A percentile compares a stretch with the other conserved stretches of the same genome.
Evolutionary conservation across 208 protist genomes (phyloP).

Genomic region (Entamoeba dispar): DNA sequence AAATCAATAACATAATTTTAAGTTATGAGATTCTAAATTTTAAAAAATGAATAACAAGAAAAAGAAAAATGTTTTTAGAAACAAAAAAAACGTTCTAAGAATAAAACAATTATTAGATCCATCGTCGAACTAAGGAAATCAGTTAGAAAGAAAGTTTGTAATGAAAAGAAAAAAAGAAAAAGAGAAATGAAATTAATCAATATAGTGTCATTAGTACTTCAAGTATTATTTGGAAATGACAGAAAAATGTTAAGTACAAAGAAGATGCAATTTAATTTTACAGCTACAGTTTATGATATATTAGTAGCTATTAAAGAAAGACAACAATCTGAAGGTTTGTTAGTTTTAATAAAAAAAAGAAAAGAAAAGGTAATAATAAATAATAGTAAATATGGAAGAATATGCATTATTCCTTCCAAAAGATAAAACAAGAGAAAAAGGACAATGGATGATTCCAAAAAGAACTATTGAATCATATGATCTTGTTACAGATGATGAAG

Average conservation of each 20-base stretch:
- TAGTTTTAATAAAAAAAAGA: background rate
- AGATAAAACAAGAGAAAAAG: background rate
- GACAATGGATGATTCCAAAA: background rate
- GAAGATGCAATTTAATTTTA: background rate
- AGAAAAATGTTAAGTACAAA: background rate
- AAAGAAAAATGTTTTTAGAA: too few species aligned
- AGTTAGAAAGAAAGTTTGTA: too few species aligned
- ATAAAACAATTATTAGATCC: too few species aligned
- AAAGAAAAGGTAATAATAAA: background rate
- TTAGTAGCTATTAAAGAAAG: background rate
- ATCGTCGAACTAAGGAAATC: too few species aligned
- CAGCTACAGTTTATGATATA: background rate
- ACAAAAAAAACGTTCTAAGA: too few species aligned
- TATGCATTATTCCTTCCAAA: background rate
- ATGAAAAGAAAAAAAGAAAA: too few species aligned
- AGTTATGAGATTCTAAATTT: too few species aligned
- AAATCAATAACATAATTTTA: too few species aligned
- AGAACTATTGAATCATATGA: background rate
- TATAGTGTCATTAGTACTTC: background rate
- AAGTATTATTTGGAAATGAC: background rate
- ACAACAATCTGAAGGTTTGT: background rate
- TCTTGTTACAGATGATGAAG: background rate
- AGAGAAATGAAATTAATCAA: too few species aligned
- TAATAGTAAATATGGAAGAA: background rate
- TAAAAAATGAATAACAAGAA: too few species aligned